Evolutionary conservation across 345 rosid genomes (phyloP), one percentile per base, ranked within the genome.

Genomic region (Heritiera fomes): DNA sequence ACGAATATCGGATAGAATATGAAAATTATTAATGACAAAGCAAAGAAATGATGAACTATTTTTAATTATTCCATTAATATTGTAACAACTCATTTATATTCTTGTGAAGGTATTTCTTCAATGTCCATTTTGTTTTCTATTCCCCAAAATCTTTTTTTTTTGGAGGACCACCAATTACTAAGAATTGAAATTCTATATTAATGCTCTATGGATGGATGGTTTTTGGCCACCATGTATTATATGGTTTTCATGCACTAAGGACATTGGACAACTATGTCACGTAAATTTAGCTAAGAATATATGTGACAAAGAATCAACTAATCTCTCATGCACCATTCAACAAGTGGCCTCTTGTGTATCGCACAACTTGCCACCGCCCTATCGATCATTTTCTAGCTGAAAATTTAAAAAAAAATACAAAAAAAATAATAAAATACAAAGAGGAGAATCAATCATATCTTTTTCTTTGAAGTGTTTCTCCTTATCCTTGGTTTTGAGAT

Each of bases 281-380:
- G 13, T 0, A 41, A 3, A 66, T 1, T 38, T 34, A 32, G 5
- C 17, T 18, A 8, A 6, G 15, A 14, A 64, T 34, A 15, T 32
- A 18, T 32, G n/a, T 23, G 69, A 66, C 47, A 67, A 67, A 18
- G 71, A 67, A 67, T 67, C 50, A 67, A 41, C 53, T 43, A 49
- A 11, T 13, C 10, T 17, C 50, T 40, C 72, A 67, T n/a, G 52
- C 53, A 41, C 15, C 52, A 18, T 43, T 15, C 70, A 65, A 18
- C 45, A 63, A 67, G 72, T 67, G 53, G 72, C 52, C 30, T 41
- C 0, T 43, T 43, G 11, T 7, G 7, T n/a, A 45, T 67, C 4
- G 15, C 52, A 67, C 61, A 61, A 71, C 75, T 52, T 52, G 75
- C 61, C 56, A 3, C 43, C 61, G 1, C 38, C 38, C 38, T 71